Conservation (phyloP, 352 stramenopile genomes). For the Globisporangium solare region DNA sequence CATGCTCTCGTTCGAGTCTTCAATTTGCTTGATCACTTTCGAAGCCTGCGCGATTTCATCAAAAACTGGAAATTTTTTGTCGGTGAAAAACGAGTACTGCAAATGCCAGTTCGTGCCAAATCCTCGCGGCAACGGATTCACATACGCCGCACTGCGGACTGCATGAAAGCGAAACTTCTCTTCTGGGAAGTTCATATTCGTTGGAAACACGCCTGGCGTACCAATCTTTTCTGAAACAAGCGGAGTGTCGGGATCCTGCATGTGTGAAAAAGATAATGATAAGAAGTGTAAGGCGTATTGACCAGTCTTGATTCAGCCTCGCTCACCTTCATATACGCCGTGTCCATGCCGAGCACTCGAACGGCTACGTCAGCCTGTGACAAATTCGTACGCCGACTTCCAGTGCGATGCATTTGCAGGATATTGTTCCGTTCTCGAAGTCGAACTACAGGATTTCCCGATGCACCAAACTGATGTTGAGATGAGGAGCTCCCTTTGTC, state of each 20-base stretch:
- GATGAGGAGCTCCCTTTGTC: conserved; percentile 13
- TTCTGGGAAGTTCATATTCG: conserved; percentile 66
- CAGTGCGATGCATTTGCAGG: conserved; percentile 69
- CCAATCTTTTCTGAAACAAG: conserved; percentile 70
- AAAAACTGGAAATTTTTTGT: conserved; percentile 73
- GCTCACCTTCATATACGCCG: conserved; percentile 66
- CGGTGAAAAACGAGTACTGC: conserved; percentile 82
- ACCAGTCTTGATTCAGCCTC: too few species aligned
- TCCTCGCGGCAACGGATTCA: conserved; percentile 67
- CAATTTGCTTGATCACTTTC: conserved; percentile 39
- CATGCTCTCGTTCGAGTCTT: conserved; percentile 12
- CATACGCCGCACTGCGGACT: conserved; percentile 64
- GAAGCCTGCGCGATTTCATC: conserved; percentile 53
- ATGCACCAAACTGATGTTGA: conserved; percentile 40
- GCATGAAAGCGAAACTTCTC: conserved; percentile 81
- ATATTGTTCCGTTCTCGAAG: conserved; percentile 72
- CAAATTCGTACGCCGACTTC: conserved; percentile 37
- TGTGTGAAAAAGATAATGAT: background rate
- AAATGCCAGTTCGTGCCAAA: conserved; percentile 80
- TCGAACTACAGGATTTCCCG: conserved; percentile 43
- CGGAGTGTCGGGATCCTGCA: conserved; percentile 56
- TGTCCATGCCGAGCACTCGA: conserved; percentile 62
- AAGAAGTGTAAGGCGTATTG: background rate
- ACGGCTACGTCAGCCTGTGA: conserved; percentile 43
- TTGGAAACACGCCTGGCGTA: conserved; percentile 69